Base-by-base conservation (phyloP, 208 protist species). In the Trypanosoma mega region DNA sequence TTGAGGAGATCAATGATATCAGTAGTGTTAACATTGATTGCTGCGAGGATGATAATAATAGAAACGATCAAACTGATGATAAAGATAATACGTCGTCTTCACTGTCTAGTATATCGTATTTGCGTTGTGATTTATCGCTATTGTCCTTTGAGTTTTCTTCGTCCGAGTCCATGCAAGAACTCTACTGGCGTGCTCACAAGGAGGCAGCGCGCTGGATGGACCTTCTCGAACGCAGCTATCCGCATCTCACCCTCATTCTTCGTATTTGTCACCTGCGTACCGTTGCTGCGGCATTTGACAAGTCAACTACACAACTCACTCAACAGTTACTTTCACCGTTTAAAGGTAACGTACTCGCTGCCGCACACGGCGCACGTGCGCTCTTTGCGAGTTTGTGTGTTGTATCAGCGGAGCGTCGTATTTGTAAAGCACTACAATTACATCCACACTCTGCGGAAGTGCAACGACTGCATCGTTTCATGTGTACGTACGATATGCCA, bases 341-440 rank as follows among this genome's bases (percentile, higher is more conserved):
- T 47, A 3, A 20, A 5, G 1, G 26, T 33, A 68, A 68, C 43
- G 44, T 52, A 9, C 21, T 68, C 8, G 62, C 43, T 8, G 3
- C 14, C 1, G 43, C 30, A 27, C 62, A 68, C 44, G 53, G 29
- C 23, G 44, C 62, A 1, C 21, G 49, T 12, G 36, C 62, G 20
- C 43, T 68, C 0, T 68, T 68, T 54, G 51, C 52, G 11, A 68
- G 44, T 52, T 52, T 68, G 33, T 34, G 54, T 39, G 39, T 68
- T 52, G 52, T 68, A 7, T n/a, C 34, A 16, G 50, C 62, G 33
- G 44, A 68, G 20, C 41, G 33, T 20, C 51, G 44, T 46, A 68
- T 68, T 43, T 36, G 45, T 41, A 52, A 68, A 21, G 44, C 62
- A 20, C 20, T 68, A 36, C 52, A 68, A 34, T 1, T 54, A 24